Evolutionary conservation across 2,329 filamentous ascomycete genomes (phyloP).

Genomic region (Alternaria sp.): DNA sequence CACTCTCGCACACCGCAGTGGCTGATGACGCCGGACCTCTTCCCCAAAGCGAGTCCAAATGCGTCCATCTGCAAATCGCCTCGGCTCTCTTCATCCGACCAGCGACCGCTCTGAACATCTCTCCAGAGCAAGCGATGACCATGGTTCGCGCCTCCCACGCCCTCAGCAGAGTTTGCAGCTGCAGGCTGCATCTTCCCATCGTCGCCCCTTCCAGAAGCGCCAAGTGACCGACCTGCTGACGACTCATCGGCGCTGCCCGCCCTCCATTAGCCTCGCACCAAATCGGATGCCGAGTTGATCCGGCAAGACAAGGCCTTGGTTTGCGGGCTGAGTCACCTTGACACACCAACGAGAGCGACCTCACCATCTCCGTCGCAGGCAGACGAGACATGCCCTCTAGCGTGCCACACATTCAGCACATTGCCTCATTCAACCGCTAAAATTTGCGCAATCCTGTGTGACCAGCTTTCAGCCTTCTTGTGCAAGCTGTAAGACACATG

Average conservation of each 20-base stretch:
- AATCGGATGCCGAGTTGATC: constrained; percentile 26
- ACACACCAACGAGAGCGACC: constrained; percentile 16
- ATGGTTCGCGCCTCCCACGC: constrained; percentile 18
- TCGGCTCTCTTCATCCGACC: constrained; percentile 17
- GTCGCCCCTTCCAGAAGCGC: constrained; percentile 29
- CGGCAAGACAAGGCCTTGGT: constrained; percentile 21
- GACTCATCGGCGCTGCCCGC: constrained; percentile 23
- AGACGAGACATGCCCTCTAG: constrained; percentile 26
- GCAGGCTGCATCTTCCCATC: constrained; percentile 19
- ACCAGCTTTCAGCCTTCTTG: constrained; percentile 20
- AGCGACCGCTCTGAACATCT: neutral
- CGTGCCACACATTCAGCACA: constrained; percentile 14
- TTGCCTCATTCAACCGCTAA: constrained; percentile 17
- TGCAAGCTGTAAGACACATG: constrained; percentile 35
- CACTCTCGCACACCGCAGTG: constrained; percentile 10
- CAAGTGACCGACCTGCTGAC: constrained; percentile 16
- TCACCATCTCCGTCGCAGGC: constrained; percentile 27
- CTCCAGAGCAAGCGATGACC: neutral
- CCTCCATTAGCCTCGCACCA: constrained; percentile 14
- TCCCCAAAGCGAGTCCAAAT: constrained; percentile 19
- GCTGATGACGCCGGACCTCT: constrained; percentile 19
- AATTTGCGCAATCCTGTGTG: constrained; percentile 32
- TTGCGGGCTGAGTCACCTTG: constrained; percentile 37
- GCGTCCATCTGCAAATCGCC: constrained; percentile 17
- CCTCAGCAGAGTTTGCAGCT: constrained; percentile 18